Base-by-base conservation (phyloP, 805 yeast genomes). In the Limtongia smithiae region DNA sequence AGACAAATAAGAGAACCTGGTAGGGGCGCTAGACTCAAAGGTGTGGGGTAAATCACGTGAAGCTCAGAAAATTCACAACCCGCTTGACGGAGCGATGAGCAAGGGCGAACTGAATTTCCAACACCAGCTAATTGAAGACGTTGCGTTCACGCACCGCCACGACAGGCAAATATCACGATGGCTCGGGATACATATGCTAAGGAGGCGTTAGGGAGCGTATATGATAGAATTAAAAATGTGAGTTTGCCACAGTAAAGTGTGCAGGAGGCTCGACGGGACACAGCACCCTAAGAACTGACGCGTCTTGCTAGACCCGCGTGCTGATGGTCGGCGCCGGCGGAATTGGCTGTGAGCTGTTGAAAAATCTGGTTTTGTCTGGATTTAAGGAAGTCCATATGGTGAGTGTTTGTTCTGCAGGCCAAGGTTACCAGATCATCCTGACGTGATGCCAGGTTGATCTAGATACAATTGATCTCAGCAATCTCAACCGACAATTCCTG, bases 251-350 rank as follows among this genome's bases (percentile, higher is more conserved):
- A 14, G 14, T 24, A 12, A 15, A n/a, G n/a, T n/a, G n/a, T n/a
- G n/a, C n/a, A n/a, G n/a, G n/a, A n/a, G n/a, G n/a, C n/a, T n/a
- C n/a, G n/a, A n/a, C n/a, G n/a, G n/a, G n/a, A n/a, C n/a, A n/a
- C n/a, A n/a, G n/a, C n/a, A n/a, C n/a, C n/a, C n/a, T n/a, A n/a
- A n/a, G n/a, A n/a, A n/a, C n/a, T n/a, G n/a, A n/a, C n/a, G n/a
- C n/a, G n/a, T n/a, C n/a, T n/a, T n/a, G n/a, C n/a, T 24, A 52
- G 57, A 48, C 55, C 3, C 46, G 79, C 54, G 86, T 89, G 12
- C 69, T 90, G 25, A 71, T 90, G 68, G 94, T 90, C 2, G 97
- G 97, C 3, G 95, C 97, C 1, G 97, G 97, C 27, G 97, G 97
- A 5, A 89, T 90, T 57, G 97, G 97, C 1, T 90, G 96, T 65